These are phyloP conservation scores for Coriaria nepalensis DNA, from an alignment of 306 rosid species.

Conservation along the genomic window DNA sequence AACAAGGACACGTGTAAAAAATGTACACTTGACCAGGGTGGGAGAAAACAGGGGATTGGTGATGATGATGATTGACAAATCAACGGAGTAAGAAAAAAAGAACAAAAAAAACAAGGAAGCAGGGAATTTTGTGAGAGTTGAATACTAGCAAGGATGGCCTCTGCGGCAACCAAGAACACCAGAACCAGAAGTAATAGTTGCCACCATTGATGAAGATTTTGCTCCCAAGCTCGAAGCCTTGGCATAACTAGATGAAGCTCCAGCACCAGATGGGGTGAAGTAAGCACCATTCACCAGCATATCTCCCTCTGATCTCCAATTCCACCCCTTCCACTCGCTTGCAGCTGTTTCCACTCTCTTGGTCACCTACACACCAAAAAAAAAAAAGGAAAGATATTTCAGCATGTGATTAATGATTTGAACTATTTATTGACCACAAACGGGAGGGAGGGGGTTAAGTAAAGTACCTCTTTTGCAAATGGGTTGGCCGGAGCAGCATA, in stretches of 20 bases:
- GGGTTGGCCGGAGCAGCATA: conserved; percentile 76
- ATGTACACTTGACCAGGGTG: conserved; percentile 75
- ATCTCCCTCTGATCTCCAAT: conserved; percentile 98
- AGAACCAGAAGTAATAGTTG: conserved; percentile 63
- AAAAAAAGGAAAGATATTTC: neutral
- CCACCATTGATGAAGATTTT: conserved; percentile 86
- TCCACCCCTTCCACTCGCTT: conserved; percentile 64
- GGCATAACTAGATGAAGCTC: conserved; percentile 90
- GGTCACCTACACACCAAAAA: conserved; percentile 42
- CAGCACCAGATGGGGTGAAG: conserved; percentile 95
- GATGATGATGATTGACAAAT: conserved; percentile 17
- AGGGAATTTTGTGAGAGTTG: conserved; percentile 7
- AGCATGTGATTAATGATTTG: neutral
- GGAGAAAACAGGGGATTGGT: conserved; percentile 9
- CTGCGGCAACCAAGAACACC: conserved; percentile 75
- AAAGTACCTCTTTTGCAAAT: conserved; percentile 82
- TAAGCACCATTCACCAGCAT: conserved; percentile 73
- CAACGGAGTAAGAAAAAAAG: conserved; percentile 19
- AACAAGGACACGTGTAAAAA: conserved; percentile 28
- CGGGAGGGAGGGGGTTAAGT: conserved; percentile 1
- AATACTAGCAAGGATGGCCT: conserved; percentile 62
- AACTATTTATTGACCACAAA: conserved; percentile 2
- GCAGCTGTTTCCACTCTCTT: conserved; percentile 81
- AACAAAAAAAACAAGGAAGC: conserved; percentile 14
- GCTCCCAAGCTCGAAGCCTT: conserved; percentile 99